Conservation (phyloP, 176 grass and related monocot species). For the Pontederia crassipes region DNA sequence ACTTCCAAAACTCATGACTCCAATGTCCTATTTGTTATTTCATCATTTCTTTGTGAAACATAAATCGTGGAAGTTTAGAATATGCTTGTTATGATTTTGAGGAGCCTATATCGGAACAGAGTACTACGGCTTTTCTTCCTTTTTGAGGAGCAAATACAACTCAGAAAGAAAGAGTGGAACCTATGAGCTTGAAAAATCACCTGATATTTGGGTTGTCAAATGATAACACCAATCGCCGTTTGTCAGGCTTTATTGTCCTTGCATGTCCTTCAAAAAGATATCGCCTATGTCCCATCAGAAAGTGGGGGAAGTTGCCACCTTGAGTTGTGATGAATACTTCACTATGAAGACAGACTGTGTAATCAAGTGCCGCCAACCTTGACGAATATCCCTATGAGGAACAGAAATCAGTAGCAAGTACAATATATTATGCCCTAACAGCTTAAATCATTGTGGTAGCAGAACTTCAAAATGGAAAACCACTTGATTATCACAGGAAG, state of each 20-base stretch:
- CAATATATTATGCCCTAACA: no score
- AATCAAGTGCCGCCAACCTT: slow-evolving; percentile 74
- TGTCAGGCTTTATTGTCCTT: slow-evolving; percentile 85
- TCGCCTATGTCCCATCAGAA: slow-evolving; percentile 74
- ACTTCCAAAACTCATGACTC: no score
- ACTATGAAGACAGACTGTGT: slow-evolving; percentile 48
- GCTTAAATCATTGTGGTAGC: no score
- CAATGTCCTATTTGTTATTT: no score
- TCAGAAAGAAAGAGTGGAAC: neutral
- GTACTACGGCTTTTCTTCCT: neutral
- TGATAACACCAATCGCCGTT: slow-evolving; percentile 56
- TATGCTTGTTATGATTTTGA: no score
- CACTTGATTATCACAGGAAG: no score
- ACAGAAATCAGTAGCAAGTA: neutral
- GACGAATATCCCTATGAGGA: slow-evolving; percentile 63
- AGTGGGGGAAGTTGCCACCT: slow-evolving; percentile 93
- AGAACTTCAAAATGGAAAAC: no score
- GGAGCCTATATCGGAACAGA: no score
- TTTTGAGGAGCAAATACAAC: neutral
- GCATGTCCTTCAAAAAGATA: slow-evolving; percentile 58
- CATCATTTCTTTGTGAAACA: no score
- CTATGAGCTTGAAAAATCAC: slow-evolving; percentile 13
- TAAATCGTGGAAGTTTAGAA: no score
- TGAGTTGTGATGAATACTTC: slow-evolving; percentile 81
- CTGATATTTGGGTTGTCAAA: slow-evolving; percentile 64